These are phyloP conservation scores for Phytophthora idaei DNA, from an alignment of 352 stramenopile genomes.

Conservation along the genomic window DNA sequence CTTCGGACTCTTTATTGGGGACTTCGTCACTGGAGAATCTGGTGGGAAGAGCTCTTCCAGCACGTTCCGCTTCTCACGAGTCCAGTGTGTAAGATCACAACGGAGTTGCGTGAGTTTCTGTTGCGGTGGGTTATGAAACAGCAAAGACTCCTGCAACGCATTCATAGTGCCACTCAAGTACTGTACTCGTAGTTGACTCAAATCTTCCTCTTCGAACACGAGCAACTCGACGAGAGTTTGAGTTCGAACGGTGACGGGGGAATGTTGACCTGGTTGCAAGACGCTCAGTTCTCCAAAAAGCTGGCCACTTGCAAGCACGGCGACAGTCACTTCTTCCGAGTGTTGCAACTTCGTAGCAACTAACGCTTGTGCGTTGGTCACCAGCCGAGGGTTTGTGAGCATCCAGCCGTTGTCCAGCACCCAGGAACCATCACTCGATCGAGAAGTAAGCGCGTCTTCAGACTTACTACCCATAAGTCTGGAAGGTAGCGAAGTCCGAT, in stretches of 20 bases:
- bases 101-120: slow-evolving; percentile 75
- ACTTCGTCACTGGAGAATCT: slow-evolving; percentile 19
- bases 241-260: slow-evolving; percentile 61
- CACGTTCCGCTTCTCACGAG: slow-evolving; percentile 55
- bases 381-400: slow-evolving; percentile 76
- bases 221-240: slow-evolving; percentile 73
- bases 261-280: slow-evolving; percentile 66
- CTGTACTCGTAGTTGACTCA: slow-evolving; percentile 65
- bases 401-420: slow-evolving; percentile 84
- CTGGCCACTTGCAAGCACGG: slow-evolving; percentile 67
- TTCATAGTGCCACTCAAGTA: slow-evolving; percentile 81
- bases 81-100: slow-evolving; percentile 54
- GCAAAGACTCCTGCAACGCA: slow-evolving; percentile 71
- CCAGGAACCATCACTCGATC: slow-evolving; percentile 66
- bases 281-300: slow-evolving; percentile 79
- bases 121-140: slow-evolving; percentile 81
- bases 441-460: slow-evolving; percentile 36
- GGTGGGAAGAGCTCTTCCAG: slow-evolving; percentile 52
- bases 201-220: slow-evolving; percentile 55
- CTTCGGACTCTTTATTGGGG: slow-evolving; percentile 1
- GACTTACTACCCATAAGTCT: slow-evolving; percentile 22
- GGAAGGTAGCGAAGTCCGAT: slow-evolving; percentile 1
- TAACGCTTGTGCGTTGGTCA: slow-evolving; percentile 46
- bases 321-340: slow-evolving; percentile 57
- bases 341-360: slow-evolving; percentile 25